Percentiles rank a stretch among this genome's conserved stretches.
Conservation (phyloP, 2,329 filamentous ascomycete genomes). For the Paradendryphiella salina region DNA sequence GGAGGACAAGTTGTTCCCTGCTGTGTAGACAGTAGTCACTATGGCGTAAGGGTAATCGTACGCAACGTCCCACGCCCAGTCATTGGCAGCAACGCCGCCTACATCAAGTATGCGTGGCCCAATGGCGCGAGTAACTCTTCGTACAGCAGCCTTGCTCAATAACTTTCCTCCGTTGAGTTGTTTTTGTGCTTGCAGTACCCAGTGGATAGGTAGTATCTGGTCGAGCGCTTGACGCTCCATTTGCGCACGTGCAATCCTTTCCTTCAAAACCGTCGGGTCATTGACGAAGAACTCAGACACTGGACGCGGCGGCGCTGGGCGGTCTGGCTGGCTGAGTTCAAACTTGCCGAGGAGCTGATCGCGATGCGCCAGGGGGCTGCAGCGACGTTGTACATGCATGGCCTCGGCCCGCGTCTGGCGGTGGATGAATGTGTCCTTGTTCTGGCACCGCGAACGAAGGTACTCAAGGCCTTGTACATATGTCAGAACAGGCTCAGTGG, state of each 20-base stretch:
- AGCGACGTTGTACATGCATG: constrained; percentile 79
- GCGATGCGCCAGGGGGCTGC: constrained; percentile 71
- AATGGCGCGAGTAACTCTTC: constrained; percentile 59
- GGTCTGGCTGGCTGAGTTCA: constrained; percentile 63
- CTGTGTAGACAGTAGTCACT: constrained; percentile 81
- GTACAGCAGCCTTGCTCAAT: constrained; percentile 55
- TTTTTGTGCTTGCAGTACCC: constrained; percentile 65
- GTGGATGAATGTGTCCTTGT: constrained; percentile 79
- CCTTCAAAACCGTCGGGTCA: constrained; percentile 66
- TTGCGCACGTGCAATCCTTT: constrained; percentile 57
- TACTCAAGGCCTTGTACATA: constrained; percentile 89
- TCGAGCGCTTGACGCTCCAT: constrained; percentile 79
- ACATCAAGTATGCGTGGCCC: constrained; percentile 79
- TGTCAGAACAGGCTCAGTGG: constrained; percentile 64
- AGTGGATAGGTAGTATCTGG: constrained; percentile 65
- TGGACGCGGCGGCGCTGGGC: constrained; percentile 50
- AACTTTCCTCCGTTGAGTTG: constrained; percentile 64
- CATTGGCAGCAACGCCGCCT: constrained; percentile 79
- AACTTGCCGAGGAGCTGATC: constrained; percentile 85
- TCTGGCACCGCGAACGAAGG: constrained; percentile 66
- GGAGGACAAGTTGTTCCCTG: constrained; percentile 44
- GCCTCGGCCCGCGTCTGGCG: constrained; percentile 85
- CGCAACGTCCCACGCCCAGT: constrained; percentile 96
- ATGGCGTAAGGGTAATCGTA: constrained; percentile 81
- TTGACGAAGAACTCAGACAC: constrained; percentile 53